Conservation (phyloP, 192 early-diverging fungal genomes). For the Coemansia sp. region DNA sequence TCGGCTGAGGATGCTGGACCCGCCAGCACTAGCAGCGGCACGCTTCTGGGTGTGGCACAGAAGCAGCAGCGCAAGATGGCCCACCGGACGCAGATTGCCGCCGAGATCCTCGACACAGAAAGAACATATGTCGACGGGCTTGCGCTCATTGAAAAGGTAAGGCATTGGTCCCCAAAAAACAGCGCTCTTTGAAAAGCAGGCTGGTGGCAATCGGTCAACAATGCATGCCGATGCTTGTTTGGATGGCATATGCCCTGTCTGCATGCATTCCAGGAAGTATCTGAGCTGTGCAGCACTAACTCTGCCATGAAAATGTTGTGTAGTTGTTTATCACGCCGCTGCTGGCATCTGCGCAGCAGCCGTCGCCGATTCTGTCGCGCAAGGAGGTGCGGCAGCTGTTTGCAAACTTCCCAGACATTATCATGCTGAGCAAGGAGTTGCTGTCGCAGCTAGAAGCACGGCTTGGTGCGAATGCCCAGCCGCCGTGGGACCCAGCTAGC, state of each 20-base stretch:
- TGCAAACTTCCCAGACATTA: constrained; percentile 66
- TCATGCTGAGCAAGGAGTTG: constrained; percentile 61
- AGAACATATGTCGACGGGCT: constrained; percentile 82
- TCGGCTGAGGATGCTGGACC: constrained; percentile 23
- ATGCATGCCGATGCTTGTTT: constrained; percentile 1
- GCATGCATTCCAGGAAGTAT: background rate
- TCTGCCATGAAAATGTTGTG: background rate
- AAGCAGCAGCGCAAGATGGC: constrained; percentile 18
- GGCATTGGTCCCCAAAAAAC: constrained; percentile 5
- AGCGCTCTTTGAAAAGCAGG: background rate
- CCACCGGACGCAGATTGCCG: constrained; percentile 61
- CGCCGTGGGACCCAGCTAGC: constrained; percentile 38
- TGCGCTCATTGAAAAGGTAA: constrained; percentile 51
- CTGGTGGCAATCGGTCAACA: background rate
- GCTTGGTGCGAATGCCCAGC: constrained; percentile 40
- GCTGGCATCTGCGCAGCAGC: constrained; percentile 44
- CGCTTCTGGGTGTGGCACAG: background rate
- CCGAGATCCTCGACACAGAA: constrained; percentile 83
- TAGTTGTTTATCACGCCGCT: constrained; percentile 51
- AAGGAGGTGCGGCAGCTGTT: constrained; percentile 64
- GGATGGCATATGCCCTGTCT: background rate
- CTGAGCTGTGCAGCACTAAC: background rate
- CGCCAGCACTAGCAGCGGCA: background rate
- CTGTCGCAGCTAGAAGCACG: constrained; percentile 61
- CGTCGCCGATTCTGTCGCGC: constrained; percentile 48